Percentiles rank a stretch among this genome's conserved stretches.
phyloP scores from a whole-genome alignment of 208 protist species.

The Trichomonas tenax region DNA sequence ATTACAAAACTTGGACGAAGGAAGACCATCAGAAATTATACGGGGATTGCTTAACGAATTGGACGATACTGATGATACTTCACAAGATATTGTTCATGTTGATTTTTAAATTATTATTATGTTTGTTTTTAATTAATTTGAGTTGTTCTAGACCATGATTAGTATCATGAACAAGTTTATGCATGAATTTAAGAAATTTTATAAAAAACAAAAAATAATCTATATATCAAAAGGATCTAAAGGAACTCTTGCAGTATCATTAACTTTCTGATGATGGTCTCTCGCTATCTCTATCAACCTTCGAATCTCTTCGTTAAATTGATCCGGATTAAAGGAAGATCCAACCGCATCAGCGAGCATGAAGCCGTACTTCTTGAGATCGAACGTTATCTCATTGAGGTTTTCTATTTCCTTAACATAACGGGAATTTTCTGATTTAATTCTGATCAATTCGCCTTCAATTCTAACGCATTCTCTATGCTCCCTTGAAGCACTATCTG shows the following conservation, averaged over 20 bases:
- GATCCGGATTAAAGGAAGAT: neutral
- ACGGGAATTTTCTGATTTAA: neutral
- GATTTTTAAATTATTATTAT: neutral
- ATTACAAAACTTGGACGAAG: neutral
- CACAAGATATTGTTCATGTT: neutral
- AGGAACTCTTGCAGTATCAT: neutral
- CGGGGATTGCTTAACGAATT: neutral
- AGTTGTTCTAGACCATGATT: too few relatives aligned
- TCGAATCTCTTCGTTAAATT: neutral
- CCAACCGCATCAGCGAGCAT: neutral
- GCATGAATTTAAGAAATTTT: too few relatives aligned
- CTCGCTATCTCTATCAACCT: neutral
- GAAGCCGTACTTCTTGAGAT: neutral
- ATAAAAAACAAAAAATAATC: too few relatives aligned
- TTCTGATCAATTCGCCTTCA: neutral
- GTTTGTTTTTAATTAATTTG: too few relatives aligned
- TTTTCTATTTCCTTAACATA: neutral
- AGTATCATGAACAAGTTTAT: too few relatives aligned
- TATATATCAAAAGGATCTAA: neutral
- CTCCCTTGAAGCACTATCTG: neutral
- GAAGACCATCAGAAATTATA: neutral
- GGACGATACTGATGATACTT: neutral
- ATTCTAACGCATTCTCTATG: neutral
- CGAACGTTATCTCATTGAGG: neutral
- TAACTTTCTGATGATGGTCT: neutral